Conservation (phyloP, 331 rosid genomes). For the Acacia pycnantha region DNA sequence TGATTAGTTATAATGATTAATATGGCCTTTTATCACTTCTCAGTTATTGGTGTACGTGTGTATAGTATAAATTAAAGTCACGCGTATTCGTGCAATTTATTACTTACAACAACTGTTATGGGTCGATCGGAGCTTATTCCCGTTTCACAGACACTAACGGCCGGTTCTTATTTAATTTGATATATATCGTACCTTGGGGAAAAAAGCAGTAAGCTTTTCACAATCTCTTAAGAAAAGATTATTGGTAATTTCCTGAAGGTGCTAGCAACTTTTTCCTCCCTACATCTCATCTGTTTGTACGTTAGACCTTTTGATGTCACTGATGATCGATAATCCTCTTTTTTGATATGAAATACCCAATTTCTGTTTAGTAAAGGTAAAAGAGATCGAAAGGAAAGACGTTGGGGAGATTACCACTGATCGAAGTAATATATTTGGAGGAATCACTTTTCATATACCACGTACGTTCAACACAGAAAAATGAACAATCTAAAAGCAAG, state of each 20-base stretch:
- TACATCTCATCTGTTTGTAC: not conserved
- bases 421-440: conserved; percentile 10
- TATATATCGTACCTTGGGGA: not conserved
- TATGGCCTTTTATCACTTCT: not conserved
- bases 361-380: not conserved
- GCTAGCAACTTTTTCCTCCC: not conserved
- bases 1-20: not conserved
- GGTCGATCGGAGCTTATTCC: no score
- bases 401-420: conserved; percentile 4
- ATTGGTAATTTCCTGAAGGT: not conserved
- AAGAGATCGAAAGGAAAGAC: not conserved
- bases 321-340: not conserved
- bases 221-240: not conserved
- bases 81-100: not conserved
- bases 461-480: not conserved
- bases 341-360: not conserved
- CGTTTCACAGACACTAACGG: not conserved
- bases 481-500: not conserved
- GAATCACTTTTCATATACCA: not conserved
- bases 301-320: not conserved
- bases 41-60: not conserved
- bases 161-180: not conserved
- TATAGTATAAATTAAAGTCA: not conserved
- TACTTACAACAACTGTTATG: not conserved
- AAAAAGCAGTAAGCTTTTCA: not conserved